Evolutionary conservation across 345 rosid genomes (phyloP), one percentile per base, ranked within the genome.

Genomic region (Luvunga scandens): DNA sequence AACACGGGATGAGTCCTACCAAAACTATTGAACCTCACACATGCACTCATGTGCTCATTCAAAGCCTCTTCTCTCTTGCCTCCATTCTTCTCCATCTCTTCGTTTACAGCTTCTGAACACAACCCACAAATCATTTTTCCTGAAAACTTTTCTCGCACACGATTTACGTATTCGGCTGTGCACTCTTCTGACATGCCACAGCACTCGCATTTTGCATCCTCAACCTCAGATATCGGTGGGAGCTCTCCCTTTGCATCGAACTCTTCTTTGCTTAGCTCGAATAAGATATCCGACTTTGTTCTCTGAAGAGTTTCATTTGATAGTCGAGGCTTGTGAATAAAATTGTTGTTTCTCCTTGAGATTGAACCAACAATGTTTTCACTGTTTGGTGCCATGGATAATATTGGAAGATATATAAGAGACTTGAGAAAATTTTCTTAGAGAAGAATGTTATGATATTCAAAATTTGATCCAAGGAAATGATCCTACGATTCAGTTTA

Each of bases 161-260:
- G 86, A 34, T 80, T 83, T 18, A 88, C 82, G 78, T 93, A 95
- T 86, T 91, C 94, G 0, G 85, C 80, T 13, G 98, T 91, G 83
- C 91, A 95, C 85, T 93, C 98, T 85, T 95, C 97, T 7, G 89
- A 89, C 95, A 95, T 86, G 69, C 97, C 98, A 72, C 98, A 95
- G 70, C 98, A 93, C 86, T 95, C 98, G 48, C 98, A 93, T 81
- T 88, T 90, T 12, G 92, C 95, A 71, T 93, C 94, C 81, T 88
- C 92, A 4, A 90, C 88, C 83, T 93, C 98, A 0, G 92, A 73
- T 64, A 91, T 89, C 1, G 90, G 75, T 9, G 87, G 68, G 38
- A 85, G 86, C 36, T 71, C 57, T 18, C 57, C 70, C 33, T 38
- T 69, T 6, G 81, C 36, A 62, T 72, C 81, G 0, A 81, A 66